Percentiles rank a stretch among this genome's conserved stretches.
phyloP scores from a whole-genome alignment of 1,284 basidiomycete species.

The Ceratorhiza oryzae-sativae region DNA sequence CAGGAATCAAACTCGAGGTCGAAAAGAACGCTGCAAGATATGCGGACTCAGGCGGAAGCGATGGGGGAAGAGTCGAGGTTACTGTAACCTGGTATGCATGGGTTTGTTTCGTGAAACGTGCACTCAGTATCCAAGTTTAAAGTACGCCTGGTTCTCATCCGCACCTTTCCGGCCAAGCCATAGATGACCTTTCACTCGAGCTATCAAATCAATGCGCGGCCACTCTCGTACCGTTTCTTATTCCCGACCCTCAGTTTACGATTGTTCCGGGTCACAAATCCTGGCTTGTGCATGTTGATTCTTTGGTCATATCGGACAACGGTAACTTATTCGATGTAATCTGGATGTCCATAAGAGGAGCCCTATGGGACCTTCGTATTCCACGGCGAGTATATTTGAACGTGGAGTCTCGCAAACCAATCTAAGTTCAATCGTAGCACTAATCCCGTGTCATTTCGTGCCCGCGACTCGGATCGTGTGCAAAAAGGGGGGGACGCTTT shows the following conservation, averaged over 20 bases:
- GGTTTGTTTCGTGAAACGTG: background rate
- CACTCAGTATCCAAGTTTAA: constrained; percentile 42
- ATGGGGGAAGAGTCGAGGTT: constrained; percentile 67
- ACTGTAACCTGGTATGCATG: constrained; percentile 73
- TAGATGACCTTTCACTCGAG: constrained; percentile 78
- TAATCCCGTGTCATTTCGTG: constrained; percentile 35
- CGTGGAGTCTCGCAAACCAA: constrained; percentile 46
- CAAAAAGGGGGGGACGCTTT: constrained; percentile 46
- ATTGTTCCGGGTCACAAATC: constrained; percentile 70
- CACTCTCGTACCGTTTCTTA: constrained; percentile 31
- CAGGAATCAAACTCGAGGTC: constrained; percentile 76
- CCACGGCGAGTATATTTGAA: constrained; percentile 73
- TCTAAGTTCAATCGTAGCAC: constrained; percentile 8
- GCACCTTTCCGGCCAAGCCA: constrained; percentile 61
- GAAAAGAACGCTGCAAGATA: constrained; percentile 53
- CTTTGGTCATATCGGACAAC: constrained; percentile 70
- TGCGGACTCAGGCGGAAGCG: constrained; percentile 53
- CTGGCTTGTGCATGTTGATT: constrained; percentile 74
- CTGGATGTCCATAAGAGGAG: constrained; percentile 76
- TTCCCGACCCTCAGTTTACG: constrained; percentile 50
- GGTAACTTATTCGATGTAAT: constrained; percentile 78
- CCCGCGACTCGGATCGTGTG: constrained; percentile 30
- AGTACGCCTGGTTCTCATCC: constrained; percentile 82
- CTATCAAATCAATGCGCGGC: constrained; percentile 60
- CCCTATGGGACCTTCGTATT: constrained; percentile 79